Evolutionary conservation across 2,329 filamentous ascomycete genomes (phyloP), one percentile per base, ranked within the genome.

Genomic region (Xylariaceae sp.): DNA sequence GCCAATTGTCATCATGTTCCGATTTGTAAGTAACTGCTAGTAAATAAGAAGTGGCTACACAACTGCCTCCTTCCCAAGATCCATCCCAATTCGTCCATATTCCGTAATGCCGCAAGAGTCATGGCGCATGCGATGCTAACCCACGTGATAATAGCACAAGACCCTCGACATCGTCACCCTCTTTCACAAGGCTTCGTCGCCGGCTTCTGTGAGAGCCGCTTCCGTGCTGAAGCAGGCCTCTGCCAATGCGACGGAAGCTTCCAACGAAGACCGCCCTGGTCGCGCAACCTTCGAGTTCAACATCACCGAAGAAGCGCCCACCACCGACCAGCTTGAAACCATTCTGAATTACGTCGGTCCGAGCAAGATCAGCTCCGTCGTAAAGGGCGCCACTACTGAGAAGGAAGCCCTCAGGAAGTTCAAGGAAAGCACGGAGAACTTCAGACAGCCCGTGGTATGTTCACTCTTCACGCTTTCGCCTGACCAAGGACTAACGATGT

Each of bases 141-240:
- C 10, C 18, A 44, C 7, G 15, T 17, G 2, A 49, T 10, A 11
- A 56, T 70, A 92, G 88, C 84, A 81, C 76, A 92, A 91, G 81
- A 83, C 88, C 66, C 83, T 90, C 75, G 92, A 97, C 79, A 90
- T 96, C 66, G 85, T 97, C 73, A 97, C 93, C 62, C 87, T 99
- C 80, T 99, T 97, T 82, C 92, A 97, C 83, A 89, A 90, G 75
- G 84, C 93, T 59, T 82, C 81, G 68, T 83, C 84, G 56, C 83
- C 88, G 18, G 81, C 88, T 64, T 97, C 92, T 2, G 79, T 84
- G 54, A 85, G 88, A 61, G 88, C 88, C 37, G 84, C 88, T 62
- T 87, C 84, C 48, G 77, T 96, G 56, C 84, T 97, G 61, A 95
- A 94, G 78, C 87, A 93, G 76, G 82, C 86, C 37, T 89, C 89